Evolutionary conservation across 768 basidiomycete species (phyloP).

Genomic region (Psilocybe sp.): DNA sequence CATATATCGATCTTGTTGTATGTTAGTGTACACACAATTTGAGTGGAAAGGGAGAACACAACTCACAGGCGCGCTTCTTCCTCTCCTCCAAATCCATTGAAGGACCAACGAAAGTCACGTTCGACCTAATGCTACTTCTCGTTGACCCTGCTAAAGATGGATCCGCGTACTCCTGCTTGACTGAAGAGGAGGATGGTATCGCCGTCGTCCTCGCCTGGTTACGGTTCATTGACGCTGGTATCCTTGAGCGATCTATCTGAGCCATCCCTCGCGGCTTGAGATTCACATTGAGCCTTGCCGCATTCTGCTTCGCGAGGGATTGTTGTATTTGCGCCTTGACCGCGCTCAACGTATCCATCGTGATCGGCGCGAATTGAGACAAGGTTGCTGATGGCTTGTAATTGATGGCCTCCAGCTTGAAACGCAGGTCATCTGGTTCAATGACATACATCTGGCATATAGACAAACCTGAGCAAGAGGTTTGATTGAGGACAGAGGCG

Average conservation of each 20-base stretch:
- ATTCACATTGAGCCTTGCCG: constrained; percentile 30
- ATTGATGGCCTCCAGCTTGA: constrained; percentile 66
- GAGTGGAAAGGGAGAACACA: not conserved
- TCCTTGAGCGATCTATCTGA: constrained; percentile 33
- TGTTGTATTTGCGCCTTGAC: constrained; percentile 51
- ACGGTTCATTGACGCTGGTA: constrained; percentile 26
- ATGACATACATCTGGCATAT: constrained; percentile 65
- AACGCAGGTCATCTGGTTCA: constrained; percentile 50
- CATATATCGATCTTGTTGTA: constrained; percentile 78
- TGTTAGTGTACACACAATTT: not conserved
- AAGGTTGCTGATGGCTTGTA: constrained; percentile 31
- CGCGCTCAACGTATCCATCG: constrained; percentile 46
- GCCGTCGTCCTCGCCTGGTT: constrained; percentile 14
- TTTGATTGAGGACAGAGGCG: not conserved
- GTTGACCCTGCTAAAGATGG: constrained; percentile 24
- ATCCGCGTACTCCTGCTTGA: constrained; percentile 35
- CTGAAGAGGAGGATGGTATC: constrained; percentile 14
- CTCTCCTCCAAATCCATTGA: constrained; percentile 30
- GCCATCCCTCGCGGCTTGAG: constrained; percentile 22
- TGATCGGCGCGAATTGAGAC: constrained; percentile 36
- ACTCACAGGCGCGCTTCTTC: constrained; percentile 59
- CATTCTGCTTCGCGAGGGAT: constrained; percentile 32
- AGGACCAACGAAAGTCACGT: constrained; percentile 39
- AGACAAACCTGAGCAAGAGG: constrained; percentile 46
- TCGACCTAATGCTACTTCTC: constrained; percentile 8